Evolutionary conservation across 2,329 filamentous ascomycete genomes (phyloP).

Genomic region (Alternaria solani): DNA sequence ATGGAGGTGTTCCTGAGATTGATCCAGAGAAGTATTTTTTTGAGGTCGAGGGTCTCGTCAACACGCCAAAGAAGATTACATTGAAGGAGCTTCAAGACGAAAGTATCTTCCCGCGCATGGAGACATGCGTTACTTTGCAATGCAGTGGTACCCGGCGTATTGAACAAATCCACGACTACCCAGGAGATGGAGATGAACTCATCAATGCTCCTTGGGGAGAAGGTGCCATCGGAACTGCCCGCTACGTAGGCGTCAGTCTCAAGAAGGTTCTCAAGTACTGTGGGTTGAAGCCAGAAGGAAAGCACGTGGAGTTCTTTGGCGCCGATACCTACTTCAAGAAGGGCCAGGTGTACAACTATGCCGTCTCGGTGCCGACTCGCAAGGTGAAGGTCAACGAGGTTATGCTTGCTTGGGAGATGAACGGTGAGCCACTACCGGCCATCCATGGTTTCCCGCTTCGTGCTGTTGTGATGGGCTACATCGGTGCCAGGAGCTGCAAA

Average conservation of each 20-base stretch:
- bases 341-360: conserved; percentile 70
- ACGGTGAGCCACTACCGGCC: conserved; percentile 67
- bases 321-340: conserved; percentile 79
- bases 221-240: conserved; percentile 72
- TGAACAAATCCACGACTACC: conserved; percentile 71
- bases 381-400: conserved; percentile 75
- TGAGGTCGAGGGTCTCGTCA: conserved; percentile 68
- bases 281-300: conserved; percentile 63
- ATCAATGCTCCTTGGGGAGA: conserved; percentile 53
- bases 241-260: conserved; percentile 69
- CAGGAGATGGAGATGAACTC: conserved; percentile 72
- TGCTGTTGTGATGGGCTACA: conserved; percentile 70
- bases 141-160: conserved; percentile 74
- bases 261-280: conserved; percentile 76
- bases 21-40: conserved; percentile 64
- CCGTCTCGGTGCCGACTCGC: conserved; percentile 70
- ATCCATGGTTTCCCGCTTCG: conserved; percentile 73
- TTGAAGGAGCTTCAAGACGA: conserved; percentile 69
- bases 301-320: conserved; percentile 73
- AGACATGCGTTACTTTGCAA: conserved; percentile 69
- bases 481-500: conserved; percentile 69
- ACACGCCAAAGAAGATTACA: conserved; percentile 64
- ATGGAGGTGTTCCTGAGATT: conserved; percentile 74
- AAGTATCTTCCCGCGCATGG: conserved; percentile 65
- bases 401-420: conserved; percentile 76